These are phyloP conservation scores for Luffa aegyptiaca DNA, from an alignment of 306 rosid genomes.

Conservation along the genomic window DNA sequence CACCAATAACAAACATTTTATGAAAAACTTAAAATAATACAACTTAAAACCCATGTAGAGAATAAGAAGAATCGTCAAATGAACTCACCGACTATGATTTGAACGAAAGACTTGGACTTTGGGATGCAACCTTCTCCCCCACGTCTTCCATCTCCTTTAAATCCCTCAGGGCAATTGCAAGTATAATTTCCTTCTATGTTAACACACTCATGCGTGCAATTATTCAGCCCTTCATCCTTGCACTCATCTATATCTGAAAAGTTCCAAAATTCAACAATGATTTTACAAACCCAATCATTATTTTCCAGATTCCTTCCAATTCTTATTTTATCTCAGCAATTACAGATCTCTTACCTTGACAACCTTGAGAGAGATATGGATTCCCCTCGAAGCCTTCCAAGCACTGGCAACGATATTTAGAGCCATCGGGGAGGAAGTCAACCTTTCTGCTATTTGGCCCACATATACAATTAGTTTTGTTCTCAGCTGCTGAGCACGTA, in stretches of 20 bases:
- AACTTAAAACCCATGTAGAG: no score
- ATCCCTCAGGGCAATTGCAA: constrained; percentile 1
- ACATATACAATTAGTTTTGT: constrained; percentile 7
- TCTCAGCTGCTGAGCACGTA: constrained; percentile 5
- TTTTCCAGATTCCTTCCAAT: background rate
- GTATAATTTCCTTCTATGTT: constrained; percentile 3
- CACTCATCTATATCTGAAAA: constrained; percentile 15
- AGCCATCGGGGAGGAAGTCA: background rate
- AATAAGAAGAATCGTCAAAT: no score
- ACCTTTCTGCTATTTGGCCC: background rate
- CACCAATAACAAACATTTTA: background rate
- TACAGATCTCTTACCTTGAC: constrained; percentile 12
- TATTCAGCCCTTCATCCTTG: background rate
- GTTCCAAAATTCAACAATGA: background rate
- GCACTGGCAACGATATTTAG: constrained; percentile 31
- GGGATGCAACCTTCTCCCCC: constrained; percentile 3
- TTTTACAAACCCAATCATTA: background rate
- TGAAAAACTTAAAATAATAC: no score
- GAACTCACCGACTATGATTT: background rate
- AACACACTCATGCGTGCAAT: background rate
- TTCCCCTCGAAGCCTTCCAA: constrained; percentile 26
- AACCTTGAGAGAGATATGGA: constrained; percentile 31
- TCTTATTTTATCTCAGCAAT: background rate
- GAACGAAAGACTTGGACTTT: background rate
- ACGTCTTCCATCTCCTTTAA: constrained; percentile 5